Base-by-base conservation (phyloP, 768 basidiomycete genomes). In the Strobilomyces confusus region DNA sequence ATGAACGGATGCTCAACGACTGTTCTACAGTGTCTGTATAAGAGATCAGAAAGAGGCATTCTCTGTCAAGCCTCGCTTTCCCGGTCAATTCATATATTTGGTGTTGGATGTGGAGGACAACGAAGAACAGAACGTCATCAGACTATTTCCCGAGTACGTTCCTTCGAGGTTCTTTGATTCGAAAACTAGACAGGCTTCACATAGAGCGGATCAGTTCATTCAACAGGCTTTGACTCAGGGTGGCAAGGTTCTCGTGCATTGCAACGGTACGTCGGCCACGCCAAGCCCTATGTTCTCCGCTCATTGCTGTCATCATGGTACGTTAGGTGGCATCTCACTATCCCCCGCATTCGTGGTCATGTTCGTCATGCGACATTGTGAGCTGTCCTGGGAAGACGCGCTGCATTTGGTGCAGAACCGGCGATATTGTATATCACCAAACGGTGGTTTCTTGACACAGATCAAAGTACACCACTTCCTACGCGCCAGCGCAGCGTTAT, bases 41-140 rank as follows among this genome's bases (percentile, higher is more conserved):
- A 85, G 92, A 42, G 92, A 94, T 66, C 82, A 78, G 52, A 92
- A 92, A 65, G 92, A 94, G 66, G 89, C 92, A 1, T 94, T 93
- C 71, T 89, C 93, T 15, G 89, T 97, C 48, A 77, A 80, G 50
- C 89, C 93, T 3, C 83, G 92, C 22, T 97, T 93, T 63, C 86
- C 86, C 3, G 87, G 87, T 0, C 73, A 80, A 20, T 92, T 95
- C 71, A 62, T 66, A 36, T 97, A 97, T 68, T 69, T 92, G 64
- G 83, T 84, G 1, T 75, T 95, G 32, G 87, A 95, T 66, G 90
- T 97, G 25, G 81, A 92, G 66, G 93, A 97, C 68, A 92, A 83
- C 59, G 92, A 95, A 68, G 93, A 95, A 65, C 94, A 97, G 73
- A 97, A 97, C 66, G 78, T 97, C 37, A 95, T 97, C 61, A 79